These are phyloP conservation scores for Mycena venus DNA, from an alignment of 768 basidiomycete species.

Conservation along the genomic window DNA sequence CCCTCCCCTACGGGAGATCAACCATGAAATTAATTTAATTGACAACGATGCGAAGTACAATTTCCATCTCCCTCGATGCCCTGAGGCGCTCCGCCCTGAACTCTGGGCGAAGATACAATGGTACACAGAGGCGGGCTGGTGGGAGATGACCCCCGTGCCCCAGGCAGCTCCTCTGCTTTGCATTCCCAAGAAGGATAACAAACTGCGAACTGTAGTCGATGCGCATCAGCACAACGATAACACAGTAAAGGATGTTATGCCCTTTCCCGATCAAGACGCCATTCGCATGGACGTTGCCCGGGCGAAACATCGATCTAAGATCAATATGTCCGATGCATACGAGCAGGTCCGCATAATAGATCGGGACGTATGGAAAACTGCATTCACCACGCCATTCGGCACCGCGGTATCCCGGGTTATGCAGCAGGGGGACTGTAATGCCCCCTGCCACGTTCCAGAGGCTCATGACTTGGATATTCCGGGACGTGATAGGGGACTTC, in stretches of 20 bases:
- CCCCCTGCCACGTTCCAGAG: too few species aligned
- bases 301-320: too few species aligned
- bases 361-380: constrained; percentile 35
- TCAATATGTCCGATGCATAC: constrained; percentile 51
- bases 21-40: constrained; percentile 45
- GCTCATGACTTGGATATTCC: constrained; percentile 55
- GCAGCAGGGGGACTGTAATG: too few species aligned
- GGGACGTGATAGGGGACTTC: constrained; percentile 51
- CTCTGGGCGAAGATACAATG: constrained; percentile 15
- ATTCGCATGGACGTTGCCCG: constrained; percentile 26
- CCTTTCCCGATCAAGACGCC: too few species aligned
- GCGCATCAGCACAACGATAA: constrained; percentile 54
- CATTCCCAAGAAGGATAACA: constrained; percentile 41
- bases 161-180: constrained; percentile 43
- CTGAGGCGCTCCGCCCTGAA: neutral
- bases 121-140: neutral
- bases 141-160: too few species aligned
- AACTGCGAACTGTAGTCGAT: constrained; percentile 51
- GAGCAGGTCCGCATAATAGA: constrained; percentile 46
- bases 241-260: constrained; percentile 43
- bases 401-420: neutral
- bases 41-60: constrained; percentile 34
- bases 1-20: constrained; percentile 46
- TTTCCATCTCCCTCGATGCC: constrained; percentile 37
- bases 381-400: constrained; percentile 3